A percentile compares a stretch with the other conserved stretches of the same genome.
phyloP scores from a whole-genome alignment of 129 eudicot genomes.

The Flaveria brownii region DNA sequence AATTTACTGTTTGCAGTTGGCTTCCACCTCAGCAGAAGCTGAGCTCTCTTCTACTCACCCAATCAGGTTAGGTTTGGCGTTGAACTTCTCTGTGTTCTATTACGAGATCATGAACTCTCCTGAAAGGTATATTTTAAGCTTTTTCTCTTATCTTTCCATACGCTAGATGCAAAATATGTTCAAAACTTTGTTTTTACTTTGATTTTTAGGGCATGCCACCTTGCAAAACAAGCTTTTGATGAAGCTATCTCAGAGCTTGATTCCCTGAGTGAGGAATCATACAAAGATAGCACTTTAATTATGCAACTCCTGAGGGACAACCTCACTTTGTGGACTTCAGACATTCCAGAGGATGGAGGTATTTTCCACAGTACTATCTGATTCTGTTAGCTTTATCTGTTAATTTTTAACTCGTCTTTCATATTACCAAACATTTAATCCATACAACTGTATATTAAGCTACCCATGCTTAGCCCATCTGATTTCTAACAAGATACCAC shows the following conservation, averaged over 20 bases:
- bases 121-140: constrained; percentile 40
- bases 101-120: constrained; percentile 62
- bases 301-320: constrained; percentile 62
- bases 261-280: constrained; percentile 53
- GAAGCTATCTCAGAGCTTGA: constrained; percentile 64
- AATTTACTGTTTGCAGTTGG: constrained; percentile 37
- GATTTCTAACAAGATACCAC: neutral
- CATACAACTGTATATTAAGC: neutral
- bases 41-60: constrained; percentile 56
- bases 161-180: neutral
- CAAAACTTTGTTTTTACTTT: constrained; percentile 2
- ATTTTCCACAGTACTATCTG: constrained; percentile 1
- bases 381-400: neutral
- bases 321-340: constrained; percentile 57
- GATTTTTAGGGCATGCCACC: constrained; percentile 51
- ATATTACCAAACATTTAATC: neutral
- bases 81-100: constrained; percentile 60
- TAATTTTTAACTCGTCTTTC: neutral
- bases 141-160: neutral
- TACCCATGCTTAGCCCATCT: neutral
- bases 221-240: constrained; percentile 58
- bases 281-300: constrained; percentile 57
- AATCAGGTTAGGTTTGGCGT: constrained; percentile 57
- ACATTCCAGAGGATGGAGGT: constrained; percentile 61
- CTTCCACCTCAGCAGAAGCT: constrained; percentile 51